phyloP scores from a whole-genome alignment of 2,329 filamentous ascomycete species.

The Cryphonectria naterciae region DNA sequence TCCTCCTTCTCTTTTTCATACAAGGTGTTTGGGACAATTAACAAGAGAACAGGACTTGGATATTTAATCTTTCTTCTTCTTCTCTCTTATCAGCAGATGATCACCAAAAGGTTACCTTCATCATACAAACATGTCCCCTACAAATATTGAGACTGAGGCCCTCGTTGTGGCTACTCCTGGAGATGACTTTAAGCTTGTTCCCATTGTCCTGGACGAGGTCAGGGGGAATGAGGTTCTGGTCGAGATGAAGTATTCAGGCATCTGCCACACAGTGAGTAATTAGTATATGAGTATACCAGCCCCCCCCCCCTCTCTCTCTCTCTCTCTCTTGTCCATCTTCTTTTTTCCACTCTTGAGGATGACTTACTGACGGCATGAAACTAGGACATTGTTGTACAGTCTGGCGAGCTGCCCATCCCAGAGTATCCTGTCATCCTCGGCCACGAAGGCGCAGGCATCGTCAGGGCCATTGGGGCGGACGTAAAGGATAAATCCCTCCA shows the following conservation, averaged over 20 bases:
- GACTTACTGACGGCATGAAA: neutral
- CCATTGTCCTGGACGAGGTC: constrained; percentile 23
- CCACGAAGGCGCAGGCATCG: constrained; percentile 36
- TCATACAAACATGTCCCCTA: constrained; percentile 13
- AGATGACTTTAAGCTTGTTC: constrained; percentile 22
- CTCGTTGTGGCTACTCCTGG: constrained; percentile 19
- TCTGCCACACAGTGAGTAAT: constrained; percentile 21
- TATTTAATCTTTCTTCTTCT: neutral
- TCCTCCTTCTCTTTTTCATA: neutral
- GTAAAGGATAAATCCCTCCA: constrained; percentile 35
- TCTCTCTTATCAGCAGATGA: neutral
- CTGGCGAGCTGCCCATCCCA: constrained; percentile 33
- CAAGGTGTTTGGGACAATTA: neutral
- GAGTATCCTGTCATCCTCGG: constrained; percentile 38
- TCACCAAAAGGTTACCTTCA: too few relatives aligned
- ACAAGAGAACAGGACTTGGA: neutral
- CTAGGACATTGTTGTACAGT: constrained; percentile 36
- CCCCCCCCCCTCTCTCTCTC: too few relatives aligned
- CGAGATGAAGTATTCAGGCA: constrained; percentile 27
- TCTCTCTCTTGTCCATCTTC: neutral
- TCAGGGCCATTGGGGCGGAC: constrained; percentile 36
- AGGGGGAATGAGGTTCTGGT: constrained; percentile 26
- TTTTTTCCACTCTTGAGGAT: too few relatives aligned
- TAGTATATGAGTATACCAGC: neutral
- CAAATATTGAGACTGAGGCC: constrained; percentile 26